Evolutionary conservation across 202 grass and related monocot species (phyloP), one percentile per base, ranked within the genome.

Genomic region (Digitaria exilis): DNA sequence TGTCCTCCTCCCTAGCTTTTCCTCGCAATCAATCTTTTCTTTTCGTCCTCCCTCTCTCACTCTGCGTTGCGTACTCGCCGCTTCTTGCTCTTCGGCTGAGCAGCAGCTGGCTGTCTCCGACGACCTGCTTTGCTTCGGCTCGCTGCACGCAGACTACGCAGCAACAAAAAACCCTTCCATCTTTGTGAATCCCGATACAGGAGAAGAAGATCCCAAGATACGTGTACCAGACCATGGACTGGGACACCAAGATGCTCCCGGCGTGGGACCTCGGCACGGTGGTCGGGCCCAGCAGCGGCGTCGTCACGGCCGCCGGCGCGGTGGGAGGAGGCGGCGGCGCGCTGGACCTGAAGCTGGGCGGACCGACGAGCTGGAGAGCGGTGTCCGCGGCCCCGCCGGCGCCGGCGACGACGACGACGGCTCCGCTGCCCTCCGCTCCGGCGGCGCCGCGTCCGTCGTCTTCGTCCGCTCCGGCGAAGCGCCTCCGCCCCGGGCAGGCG

Each of bases 341-440:
- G 61, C 87, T 94, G 25, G 92, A 94, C 73, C 92, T 94, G 13
- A 92, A 88, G 80, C 87, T 88, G 37, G 91, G 88, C 24, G 86
- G 66, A 9, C 84, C 85, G 3, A 88, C 93, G 69, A 83, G 77
- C 69, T 86, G 80, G 75, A 92, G 56, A 80, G 72, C 82, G 43
- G 69, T 37, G 35, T 4, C 35, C 35, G 35, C 13, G 24, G 69
- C n/a, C 0, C 12, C 82, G 0, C 12, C 82, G 0, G 22, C 77
- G 22, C 65, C 60, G 16, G 29, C 72, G 13, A 34, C 34, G 10
- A 42, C 34, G 10, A 42, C 63, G 64, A 15, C 30, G 43, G 9
- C 79, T 14, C 4, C 70, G 30, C 22, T 52, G 39, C 63, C 69
- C 3, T 26, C 42, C 18, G 32, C 55, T 14, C 12, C 71, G 2